Conservation (phyloP, 1,284 basidiomycete genomes). For the Rhodotorula sp. region DNA sequence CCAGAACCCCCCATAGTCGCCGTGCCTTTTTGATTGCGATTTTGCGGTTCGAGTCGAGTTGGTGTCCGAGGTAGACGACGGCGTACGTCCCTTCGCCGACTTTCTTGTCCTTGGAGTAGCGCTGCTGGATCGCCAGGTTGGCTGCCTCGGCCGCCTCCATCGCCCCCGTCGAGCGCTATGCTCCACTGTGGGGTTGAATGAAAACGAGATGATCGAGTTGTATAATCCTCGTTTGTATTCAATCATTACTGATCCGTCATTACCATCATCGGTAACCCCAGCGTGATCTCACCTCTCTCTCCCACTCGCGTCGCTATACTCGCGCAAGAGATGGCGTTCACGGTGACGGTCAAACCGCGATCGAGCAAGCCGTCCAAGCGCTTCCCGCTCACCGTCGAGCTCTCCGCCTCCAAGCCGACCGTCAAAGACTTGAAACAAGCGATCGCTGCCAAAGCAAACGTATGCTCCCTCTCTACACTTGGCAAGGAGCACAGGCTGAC, state of each 20-base stretch:
- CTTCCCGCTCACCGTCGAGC: conserved; percentile 33
- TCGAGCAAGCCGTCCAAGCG: conserved; percentile 23
- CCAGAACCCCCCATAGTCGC: no score
- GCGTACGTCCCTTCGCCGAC: conserved; percentile 93
- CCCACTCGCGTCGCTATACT: neutral
- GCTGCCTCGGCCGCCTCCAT: conserved; percentile 44
- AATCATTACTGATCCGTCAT: no score
- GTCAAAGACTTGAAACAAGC: conserved; percentile 51
- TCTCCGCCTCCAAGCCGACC: conserved; percentile 35
- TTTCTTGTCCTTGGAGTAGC: conserved; percentile 44
- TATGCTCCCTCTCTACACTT: conserved; percentile 47
- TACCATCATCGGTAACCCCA: no score
- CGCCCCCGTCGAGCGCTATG: neutral
- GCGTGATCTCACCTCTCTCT: neutral
- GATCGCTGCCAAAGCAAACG: conserved; percentile 53
- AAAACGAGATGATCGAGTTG: no score
- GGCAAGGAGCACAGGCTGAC: neutral
- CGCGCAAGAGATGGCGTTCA: neutral
- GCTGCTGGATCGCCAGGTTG: conserved; percentile 35
- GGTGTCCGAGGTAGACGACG: conserved; percentile 87
- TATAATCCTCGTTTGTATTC: no score
- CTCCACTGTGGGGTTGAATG: neutral
- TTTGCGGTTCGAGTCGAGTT: conserved; percentile 67
- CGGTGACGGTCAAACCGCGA: conserved; percentile 30
- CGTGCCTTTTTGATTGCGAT: conserved; percentile 88